Percentiles rank a stretch among this genome's conserved stretches.
Conservation (phyloP, 2,329 filamentous ascomycete species). For the Cryphonectria parasitica region DNA sequence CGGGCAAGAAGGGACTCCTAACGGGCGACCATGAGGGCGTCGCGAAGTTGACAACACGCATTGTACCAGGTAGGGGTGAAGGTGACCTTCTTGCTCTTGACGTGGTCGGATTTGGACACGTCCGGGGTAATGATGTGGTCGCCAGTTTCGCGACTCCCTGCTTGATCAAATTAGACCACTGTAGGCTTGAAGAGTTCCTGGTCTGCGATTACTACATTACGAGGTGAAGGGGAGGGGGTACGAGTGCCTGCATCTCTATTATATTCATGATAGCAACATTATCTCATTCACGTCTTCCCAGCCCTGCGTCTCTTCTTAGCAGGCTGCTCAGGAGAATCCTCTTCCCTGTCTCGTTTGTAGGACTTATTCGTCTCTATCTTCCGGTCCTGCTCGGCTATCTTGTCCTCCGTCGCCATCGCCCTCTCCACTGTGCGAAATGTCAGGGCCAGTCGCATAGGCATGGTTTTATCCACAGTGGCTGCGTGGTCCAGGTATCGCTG, state of each 20-base stretch:
- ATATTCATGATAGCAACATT: neutral
- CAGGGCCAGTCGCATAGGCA: constrained; percentile 15
- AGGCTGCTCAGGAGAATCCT: neutral
- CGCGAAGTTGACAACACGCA: too few species aligned
- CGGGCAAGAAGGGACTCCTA: too few species aligned
- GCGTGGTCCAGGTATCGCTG: constrained; percentile 9
- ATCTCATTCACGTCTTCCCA: neutral
- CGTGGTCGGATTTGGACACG: too few species aligned
- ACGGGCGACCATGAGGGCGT: too few species aligned
- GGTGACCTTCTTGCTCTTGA: too few species aligned
- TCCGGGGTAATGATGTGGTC: too few species aligned
- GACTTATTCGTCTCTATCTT: neutral
- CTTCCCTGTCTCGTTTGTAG: neutral
- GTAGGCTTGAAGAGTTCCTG: too few species aligned
- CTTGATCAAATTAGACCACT: too few species aligned
- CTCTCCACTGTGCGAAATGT: constrained; percentile 3
- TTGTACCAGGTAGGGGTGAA: too few species aligned
- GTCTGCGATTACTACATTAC: too few species aligned
- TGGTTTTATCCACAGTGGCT: neutral
- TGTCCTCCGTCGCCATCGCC: neutral
- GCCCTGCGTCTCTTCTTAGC: neutral
- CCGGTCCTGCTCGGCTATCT: neutral
- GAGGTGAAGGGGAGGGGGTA: too few species aligned
- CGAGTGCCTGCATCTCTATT: neutral
- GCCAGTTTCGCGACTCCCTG: too few species aligned